Conservation (phyloP, 2,329 filamentous ascomycete genomes). For the Elsinoe necatrix region DNA sequence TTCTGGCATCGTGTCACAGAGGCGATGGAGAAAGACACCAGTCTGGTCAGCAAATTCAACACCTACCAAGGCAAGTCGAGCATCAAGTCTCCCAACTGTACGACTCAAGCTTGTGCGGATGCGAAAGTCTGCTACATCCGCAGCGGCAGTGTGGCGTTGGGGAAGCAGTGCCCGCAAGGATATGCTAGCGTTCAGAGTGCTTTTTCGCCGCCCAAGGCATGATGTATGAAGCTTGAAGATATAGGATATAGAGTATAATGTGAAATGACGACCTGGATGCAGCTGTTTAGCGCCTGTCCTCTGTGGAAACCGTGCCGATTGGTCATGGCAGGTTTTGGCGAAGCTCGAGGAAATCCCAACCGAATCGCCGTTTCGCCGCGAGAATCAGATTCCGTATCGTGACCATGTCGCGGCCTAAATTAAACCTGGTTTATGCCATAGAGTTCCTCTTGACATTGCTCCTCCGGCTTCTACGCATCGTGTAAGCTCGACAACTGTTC, state of each 20-base stretch:
- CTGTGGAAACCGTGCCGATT: too few relatives aligned
- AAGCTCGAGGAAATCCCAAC: neutral
- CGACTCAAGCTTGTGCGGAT: constrained; percentile 41
- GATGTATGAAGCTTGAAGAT: neutral
- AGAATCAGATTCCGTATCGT: neutral
- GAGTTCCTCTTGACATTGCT: too few relatives aligned
- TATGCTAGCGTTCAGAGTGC: constrained; percentile 37
- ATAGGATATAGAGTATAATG: neutral
- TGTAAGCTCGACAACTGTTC: too few relatives aligned
- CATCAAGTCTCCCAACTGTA: constrained; percentile 44
- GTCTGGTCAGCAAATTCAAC: constrained; percentile 44
- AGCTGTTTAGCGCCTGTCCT: neutral
- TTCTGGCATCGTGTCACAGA: constrained; percentile 53
- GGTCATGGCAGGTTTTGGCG: neutral
- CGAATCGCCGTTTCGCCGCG: neutral
- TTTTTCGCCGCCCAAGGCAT: constrained; percentile 21
- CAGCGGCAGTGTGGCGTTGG: constrained; percentile 46
- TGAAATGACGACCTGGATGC: neutral
- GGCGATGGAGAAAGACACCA: constrained; percentile 45
- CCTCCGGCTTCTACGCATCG: too few relatives aligned
- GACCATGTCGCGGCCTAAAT: neutral
- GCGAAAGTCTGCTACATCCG: constrained; percentile 54
- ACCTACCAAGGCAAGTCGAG: constrained; percentile 46
- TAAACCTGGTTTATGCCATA: too few relatives aligned
- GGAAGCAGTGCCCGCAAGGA: constrained; percentile 45